Conservation (phyloP, 2,329 filamentous ascomycete species). For the Madurella fahalii region DNA sequence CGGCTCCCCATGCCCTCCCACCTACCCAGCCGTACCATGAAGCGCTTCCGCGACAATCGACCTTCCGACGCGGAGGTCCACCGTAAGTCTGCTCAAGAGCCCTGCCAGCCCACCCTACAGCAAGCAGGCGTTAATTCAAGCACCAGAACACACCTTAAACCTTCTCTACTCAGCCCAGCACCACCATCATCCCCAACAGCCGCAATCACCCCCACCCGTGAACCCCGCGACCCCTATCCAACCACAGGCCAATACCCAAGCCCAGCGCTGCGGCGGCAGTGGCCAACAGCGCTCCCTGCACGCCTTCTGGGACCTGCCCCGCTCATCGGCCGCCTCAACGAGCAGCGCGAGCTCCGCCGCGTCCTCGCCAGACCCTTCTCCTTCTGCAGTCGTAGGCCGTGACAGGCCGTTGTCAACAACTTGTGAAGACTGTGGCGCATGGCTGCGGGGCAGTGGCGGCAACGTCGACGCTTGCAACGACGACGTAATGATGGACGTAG, state of each 20-base stretch:
- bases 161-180: conserved; percentile 56
- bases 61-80: conserved; percentile 54
- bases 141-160: conserved; percentile 52
- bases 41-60: conserved; percentile 56
- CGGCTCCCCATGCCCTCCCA: conserved; percentile 38
- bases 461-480: conserved; percentile 34
- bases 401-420: conserved; percentile 27
- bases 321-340: conserved; percentile 25
- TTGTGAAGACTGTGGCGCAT: conserved; percentile 51
- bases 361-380: conserved; percentile 25
- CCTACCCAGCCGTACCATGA: conserved; percentile 55
- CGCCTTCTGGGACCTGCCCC: conserved; percentile 56
- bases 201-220: conserved; percentile 20
- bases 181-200: conserved; percentile 26
- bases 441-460: conserved; percentile 29
- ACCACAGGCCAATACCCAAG: conserved; percentile 17
- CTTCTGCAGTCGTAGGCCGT: conserved; percentile 10
- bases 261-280: background rate
- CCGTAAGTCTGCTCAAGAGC: conserved; percentile 38
- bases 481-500: conserved; percentile 34
- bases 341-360: conserved; percentile 24
- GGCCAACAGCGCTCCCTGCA: conserved; percentile 51
- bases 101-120: background rate
- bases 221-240: conserved; percentile 17
- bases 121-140: conserved; percentile 11